phyloP scores from a whole-genome alignment of 441 rosid species.

The Manihot esculenta region DNA sequence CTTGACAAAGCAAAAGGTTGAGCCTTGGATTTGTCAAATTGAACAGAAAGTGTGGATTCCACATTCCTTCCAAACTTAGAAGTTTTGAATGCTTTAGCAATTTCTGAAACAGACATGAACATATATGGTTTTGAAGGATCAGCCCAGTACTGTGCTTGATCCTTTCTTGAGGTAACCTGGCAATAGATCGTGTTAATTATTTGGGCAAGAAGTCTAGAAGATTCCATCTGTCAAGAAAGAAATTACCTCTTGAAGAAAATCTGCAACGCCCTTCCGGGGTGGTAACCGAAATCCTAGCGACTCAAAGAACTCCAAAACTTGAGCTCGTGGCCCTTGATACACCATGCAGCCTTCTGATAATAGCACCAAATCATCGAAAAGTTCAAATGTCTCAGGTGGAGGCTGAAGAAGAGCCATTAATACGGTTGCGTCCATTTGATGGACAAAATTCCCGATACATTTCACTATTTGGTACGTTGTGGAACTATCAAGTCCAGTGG shows the following conservation, averaged over 20 bases:
- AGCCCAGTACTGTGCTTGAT: constrained; percentile 98
- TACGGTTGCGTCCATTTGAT: constrained; percentile 83
- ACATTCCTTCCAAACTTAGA: constrained; percentile 62
- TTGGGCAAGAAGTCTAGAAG: constrained; percentile 19
- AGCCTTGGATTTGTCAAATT: constrained; percentile 49
- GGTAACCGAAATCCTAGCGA: constrained; percentile 79
- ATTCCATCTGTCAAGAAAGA: constrained; percentile 1
- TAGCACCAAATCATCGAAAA: constrained; percentile 79
- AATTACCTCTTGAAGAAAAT: constrained; percentile 94
- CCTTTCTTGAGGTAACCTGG: constrained; percentile 90
- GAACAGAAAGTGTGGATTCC: constrained; percentile 44
- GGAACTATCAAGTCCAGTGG: constrained; percentile 95
- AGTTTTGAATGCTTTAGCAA: constrained; percentile 63
- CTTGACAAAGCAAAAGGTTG: constrained; percentile 66
- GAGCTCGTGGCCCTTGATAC: constrained; percentile 77
- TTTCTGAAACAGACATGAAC: constrained; percentile 60
- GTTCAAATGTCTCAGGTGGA: constrained; percentile 90
- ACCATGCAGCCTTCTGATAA: constrained; percentile 84
- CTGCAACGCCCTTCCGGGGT: constrained; percentile 84
- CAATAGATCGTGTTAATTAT: constrained; percentile 12
- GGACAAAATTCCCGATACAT: constrained; percentile 76
- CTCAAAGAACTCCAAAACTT: constrained; percentile 82
- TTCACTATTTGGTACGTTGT: constrained; percentile 89
- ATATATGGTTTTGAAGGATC: constrained; percentile 70
- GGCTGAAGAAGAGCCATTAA: constrained; percentile 97